Conservation (phyloP, 176 grass and related monocot genomes). For the Oryza longistaminata region DNA sequence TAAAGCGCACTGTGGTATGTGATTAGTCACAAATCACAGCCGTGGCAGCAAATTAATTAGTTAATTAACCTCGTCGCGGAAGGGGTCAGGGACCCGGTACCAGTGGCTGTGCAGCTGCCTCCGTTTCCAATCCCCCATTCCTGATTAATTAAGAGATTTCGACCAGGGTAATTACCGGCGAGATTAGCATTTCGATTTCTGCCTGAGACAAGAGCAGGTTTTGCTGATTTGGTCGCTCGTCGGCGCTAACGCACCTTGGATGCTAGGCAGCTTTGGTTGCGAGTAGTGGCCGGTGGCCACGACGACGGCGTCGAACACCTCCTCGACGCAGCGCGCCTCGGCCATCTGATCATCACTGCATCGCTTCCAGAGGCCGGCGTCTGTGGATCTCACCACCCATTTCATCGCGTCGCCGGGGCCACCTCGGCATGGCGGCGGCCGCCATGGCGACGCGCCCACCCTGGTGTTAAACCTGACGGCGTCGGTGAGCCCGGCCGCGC, state of each 20-base stretch:
- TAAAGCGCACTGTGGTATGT: not conserved
- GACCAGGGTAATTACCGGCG: not conserved
- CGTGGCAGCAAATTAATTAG: not conserved
- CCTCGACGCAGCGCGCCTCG: not conserved
- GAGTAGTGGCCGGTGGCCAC: slow-evolving; percentile 38
- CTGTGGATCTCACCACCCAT: slow-evolving; percentile 20
- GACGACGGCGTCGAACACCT: slow-evolving; percentile 40
- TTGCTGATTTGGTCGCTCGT: not conserved
- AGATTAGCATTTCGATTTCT: not conserved
- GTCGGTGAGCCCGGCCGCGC: slow-evolving; percentile 1
- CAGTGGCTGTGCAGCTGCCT: slow-evolving; percentile 40
- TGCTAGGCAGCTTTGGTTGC: slow-evolving; percentile 30
- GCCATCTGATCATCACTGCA: not conserved
- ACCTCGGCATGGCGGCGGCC: not conserved
- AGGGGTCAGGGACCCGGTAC: slow-evolving; percentile 33
- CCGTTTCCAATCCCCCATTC: slow-evolving; percentile 22
- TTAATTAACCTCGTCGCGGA: slow-evolving; percentile 23
- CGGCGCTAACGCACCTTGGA: slow-evolving; percentile 10
- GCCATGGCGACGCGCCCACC: slow-evolving; percentile 23
- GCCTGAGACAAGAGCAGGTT: not conserved
- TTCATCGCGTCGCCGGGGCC: not conserved
- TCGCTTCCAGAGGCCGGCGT: not conserved
- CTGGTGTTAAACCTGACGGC: slow-evolving; percentile 21
- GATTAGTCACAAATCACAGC: not conserved
- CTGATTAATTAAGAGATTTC: not conserved